phyloP scores from a whole-genome alignment of 2,329 filamentous ascomycete species.

The Trichoderma pleuroti region DNA sequence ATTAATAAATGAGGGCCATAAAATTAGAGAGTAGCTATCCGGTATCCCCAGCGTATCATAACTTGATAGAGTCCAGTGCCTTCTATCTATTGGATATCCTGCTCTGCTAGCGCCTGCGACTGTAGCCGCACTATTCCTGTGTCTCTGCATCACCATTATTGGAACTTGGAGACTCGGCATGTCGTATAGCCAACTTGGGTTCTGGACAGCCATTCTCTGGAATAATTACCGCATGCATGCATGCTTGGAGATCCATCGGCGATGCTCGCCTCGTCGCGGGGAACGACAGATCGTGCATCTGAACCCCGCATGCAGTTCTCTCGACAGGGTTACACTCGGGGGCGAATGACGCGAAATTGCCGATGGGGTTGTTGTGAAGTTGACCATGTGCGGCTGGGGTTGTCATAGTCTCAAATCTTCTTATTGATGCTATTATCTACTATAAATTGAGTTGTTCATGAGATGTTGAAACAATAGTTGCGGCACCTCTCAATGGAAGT shows the following conservation, averaged over 20 bases:
- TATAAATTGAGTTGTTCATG: neutral
- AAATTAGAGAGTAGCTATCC: neutral
- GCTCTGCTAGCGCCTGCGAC: neutral
- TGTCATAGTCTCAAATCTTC: neutral
- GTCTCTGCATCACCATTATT: neutral
- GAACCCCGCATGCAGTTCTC: neutral
- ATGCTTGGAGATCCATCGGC: neutral
- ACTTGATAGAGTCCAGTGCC: neutral
- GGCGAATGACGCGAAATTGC: constrained; percentile 1
- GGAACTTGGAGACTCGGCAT: neutral
- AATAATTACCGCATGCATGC: neutral
- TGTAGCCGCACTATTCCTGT: neutral
- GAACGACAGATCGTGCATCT: neutral
- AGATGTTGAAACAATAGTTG: neutral
- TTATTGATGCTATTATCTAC: neutral
- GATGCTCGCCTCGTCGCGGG: neutral
- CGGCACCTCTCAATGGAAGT: neutral
- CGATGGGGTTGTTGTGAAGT: neutral
- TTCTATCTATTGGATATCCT: neutral
- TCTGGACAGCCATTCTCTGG: neutral
- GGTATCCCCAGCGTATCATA: neutral
- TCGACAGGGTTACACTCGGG: constrained; percentile 6
- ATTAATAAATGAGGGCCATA: neutral
- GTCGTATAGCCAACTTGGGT: neutral
- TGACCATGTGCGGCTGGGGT: too few relatives aligned